These are phyloP conservation scores for Ephemerocybe angulata DNA, from an alignment of 768 basidiomycete genomes.

Conservation along the genomic window DNA sequence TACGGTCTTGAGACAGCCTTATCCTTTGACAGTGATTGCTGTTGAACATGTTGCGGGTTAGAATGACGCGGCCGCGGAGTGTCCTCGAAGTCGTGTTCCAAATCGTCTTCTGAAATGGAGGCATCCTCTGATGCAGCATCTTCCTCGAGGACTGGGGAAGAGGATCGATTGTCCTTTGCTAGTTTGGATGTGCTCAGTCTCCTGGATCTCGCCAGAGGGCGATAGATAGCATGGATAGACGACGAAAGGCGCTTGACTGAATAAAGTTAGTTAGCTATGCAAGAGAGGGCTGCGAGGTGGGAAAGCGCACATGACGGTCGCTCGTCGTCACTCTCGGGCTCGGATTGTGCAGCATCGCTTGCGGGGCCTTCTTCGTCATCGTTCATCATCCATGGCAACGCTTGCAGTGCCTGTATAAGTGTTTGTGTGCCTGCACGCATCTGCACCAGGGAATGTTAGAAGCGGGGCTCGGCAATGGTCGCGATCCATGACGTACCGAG, in stretches of 20 bases:
- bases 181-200: conserved; percentile 30
- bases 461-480: conserved; percentile 2
- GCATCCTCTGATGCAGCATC: conserved; percentile 26
- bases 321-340: conserved; percentile 69
- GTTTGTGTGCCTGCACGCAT: conserved; percentile 88
- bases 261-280: conserved; percentile 1
- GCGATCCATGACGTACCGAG: conserved; percentile 49
- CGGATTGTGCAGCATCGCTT: conserved; percentile 38
- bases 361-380: conserved; percentile 62
- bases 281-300: not conserved
- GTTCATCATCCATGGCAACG: conserved; percentile 71
- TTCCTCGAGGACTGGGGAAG: conserved; percentile 26
- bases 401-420: conserved; percentile 84
- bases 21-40: conserved; percentile 9
- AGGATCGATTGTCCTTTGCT: conserved; percentile 9
- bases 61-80: conserved; percentile 38
- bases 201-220: conserved; percentile 69
- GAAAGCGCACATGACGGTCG: conserved; percentile 32
- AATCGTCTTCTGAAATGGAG: conserved; percentile 48
- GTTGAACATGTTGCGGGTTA: conserved; percentile 9
- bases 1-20: conserved; percentile 13
- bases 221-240: conserved; percentile 85
- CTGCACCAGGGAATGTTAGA: conserved; percentile 34
- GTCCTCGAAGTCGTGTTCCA: conserved; percentile 51
- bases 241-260: conserved; percentile 60